These are phyloP conservation scores for Ensete glaucum DNA, from an alignment of 176 grass and related monocot genomes.

Conservation along the genomic window DNA sequence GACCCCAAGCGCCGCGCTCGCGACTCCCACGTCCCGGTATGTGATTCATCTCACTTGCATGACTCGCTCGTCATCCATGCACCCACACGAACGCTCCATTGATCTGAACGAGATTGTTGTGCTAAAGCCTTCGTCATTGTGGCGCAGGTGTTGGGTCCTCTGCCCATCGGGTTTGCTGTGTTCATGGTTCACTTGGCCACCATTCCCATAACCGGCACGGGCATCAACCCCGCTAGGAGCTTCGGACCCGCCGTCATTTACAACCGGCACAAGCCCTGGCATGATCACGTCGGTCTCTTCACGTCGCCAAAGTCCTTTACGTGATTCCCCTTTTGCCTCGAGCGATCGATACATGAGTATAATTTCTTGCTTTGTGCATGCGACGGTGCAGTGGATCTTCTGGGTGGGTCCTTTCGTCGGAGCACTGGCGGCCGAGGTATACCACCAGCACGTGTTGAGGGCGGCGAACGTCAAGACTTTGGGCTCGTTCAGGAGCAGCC, in stretches of 20 bases:
- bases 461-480: slow-evolving; percentile 37
- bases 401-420: slow-evolving; percentile 71
- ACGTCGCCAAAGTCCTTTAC: neutral
- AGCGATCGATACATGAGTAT: neutral
- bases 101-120: neutral
- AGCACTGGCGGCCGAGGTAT: slow-evolving; percentile 44
- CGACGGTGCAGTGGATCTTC: slow-evolving; percentile 65
- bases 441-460: slow-evolving; percentile 56
- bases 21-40: slow-evolving; percentile 2
- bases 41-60: no score
- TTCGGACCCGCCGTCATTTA: slow-evolving; percentile 67
- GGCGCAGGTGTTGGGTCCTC: slow-evolving; percentile 54
- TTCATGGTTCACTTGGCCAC: slow-evolving; percentile 87
- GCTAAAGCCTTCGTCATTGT: no score
- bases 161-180: slow-evolving; percentile 80
- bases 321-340: no score
- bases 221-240: slow-evolving; percentile 89
- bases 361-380: no score
- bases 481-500: slow-evolving; percentile 49
- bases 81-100: no score
- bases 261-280: slow-evolving; percentile 46
- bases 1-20: no score
- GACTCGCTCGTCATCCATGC: no score
- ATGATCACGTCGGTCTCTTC: slow-evolving; percentile 39
- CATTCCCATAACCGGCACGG: slow-evolving; percentile 79